Evolutionary conservation across 768 basidiomycete species (phyloP).

Genomic region (Pleurotus tuoliensis): DNA sequence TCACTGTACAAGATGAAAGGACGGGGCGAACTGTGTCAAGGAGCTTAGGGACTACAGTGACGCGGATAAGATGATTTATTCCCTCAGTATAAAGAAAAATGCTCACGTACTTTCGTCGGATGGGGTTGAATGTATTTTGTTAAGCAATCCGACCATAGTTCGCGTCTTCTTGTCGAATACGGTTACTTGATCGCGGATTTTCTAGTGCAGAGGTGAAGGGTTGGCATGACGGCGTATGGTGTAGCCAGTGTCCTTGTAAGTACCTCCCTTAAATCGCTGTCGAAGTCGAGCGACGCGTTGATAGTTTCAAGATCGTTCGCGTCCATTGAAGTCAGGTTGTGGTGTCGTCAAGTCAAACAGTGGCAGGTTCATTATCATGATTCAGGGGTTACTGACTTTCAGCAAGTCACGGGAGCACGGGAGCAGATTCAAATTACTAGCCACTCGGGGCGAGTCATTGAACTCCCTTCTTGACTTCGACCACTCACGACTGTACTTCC

Average conservation of each 20-base stretch:
- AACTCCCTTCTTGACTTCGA: too few relatives aligned
- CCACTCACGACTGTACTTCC: too few relatives aligned
- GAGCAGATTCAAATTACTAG: too few relatives aligned
- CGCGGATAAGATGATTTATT: conserved; percentile 9
- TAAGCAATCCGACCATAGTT: conserved; percentile 68
- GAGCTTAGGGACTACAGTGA: conserved; percentile 51
- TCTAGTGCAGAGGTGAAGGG: conserved; percentile 36
- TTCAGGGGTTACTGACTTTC: background rate
- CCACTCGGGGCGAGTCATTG: too few relatives aligned
- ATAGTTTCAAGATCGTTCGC: conserved; percentile 49
- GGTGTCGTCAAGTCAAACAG: background rate
- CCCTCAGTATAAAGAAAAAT: conserved; percentile 4
- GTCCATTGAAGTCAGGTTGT: conserved; percentile 41
- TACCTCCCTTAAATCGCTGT: conserved; percentile 66
- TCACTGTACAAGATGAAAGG: conserved; percentile 50
- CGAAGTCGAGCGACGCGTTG: conserved; percentile 57
- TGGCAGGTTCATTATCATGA: too few relatives aligned
- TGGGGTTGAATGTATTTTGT: conserved; percentile 77
- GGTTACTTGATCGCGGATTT: conserved; percentile 73
- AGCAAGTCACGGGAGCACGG: background rate
- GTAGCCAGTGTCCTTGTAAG: background rate
- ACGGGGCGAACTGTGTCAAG: conserved; percentile 54
- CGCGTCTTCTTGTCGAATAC: conserved; percentile 75
- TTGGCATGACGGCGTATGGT: background rate
- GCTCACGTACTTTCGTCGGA: conserved; percentile 45